Base-by-base conservation (phyloP, 1,284 basidiomycete species). In the Salmacisia buchloeana region DNA sequence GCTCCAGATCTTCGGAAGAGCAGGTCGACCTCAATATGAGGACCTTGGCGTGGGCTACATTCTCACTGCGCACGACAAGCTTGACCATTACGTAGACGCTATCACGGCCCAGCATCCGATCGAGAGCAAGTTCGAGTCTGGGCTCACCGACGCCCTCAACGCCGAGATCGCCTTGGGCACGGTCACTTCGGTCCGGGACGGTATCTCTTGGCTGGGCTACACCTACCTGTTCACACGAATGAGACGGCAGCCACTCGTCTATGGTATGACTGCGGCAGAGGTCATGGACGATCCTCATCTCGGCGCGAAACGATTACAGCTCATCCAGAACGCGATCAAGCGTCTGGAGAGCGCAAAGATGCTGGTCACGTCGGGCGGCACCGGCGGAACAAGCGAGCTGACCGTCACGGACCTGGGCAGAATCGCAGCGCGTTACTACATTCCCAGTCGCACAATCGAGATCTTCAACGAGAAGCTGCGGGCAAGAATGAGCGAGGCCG, bases 141-240 rank as follows among this genome's bases (percentile, higher is more conserved):
- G 96, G 1, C 87, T 98, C 81, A 84, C 91, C 58, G 94, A 99
- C 78, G 85, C 94, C 3, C 84, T 98, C 70, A 99, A 98, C 76
- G 96, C 94, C 6, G 96, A 99, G 77, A 90, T 98, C 59, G 85
- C 94, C 2, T 85, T 99, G 0, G 96, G 96, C 1, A 97, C 96
- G 0, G 96, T 99, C 12, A 85, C 90, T 2, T 96, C 87, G 69
- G 85, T 90, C 25, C 82, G 85, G 61, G 96, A 99, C 78, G 96
- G 89, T 15, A 87, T 97, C 6, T 88, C 89, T 64, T 99, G 96
- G 97, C 84, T 99, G 46, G 91, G 94, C 12, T 99, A 97, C 78
- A 98, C 96, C 0, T 99, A 97, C 80, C 85, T 98, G 27, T 94
- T 92, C 76, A 94, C 97, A 1, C 86, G 96, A 49, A 96, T 98